Percentiles rank a stretch among this genome's conserved stretches.
These are phyloP conservation scores for Fomitopsis palustris DNA, from an alignment of 1,284 basidiomycete species.

Conservation along the genomic window DNA sequence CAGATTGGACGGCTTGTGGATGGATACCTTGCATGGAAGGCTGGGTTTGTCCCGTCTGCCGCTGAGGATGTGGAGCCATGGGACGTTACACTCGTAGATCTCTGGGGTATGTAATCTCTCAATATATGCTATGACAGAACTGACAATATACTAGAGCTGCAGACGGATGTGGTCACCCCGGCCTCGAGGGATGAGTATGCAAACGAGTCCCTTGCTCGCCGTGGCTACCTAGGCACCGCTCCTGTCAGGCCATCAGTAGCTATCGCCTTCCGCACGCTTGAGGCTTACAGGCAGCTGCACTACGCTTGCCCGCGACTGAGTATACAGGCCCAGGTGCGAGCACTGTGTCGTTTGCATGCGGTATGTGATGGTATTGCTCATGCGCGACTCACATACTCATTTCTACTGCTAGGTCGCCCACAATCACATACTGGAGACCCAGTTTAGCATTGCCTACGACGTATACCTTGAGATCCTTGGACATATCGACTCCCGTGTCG, in stretches of 20 bases:
- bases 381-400: not conserved
- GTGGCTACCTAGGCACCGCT: too few species aligned
- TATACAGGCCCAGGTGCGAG: slow-evolving; percentile 14
- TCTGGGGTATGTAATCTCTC: too few species aligned
- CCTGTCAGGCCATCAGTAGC: too few species aligned
- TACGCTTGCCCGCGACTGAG: slow-evolving; percentile 21
- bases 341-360: slow-evolving; percentile 19
- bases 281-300: slow-evolving; percentile 20
- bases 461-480: slow-evolving; percentile 25
- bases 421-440: not conserved
- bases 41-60: too few species aligned
- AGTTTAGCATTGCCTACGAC: slow-evolving; percentile 27
- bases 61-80: too few species aligned
- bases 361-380: slow-evolving; percentile 3
- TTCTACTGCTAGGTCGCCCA: slow-evolving; percentile 3
- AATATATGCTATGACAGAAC: too few species aligned
- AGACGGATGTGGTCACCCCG: too few species aligned
- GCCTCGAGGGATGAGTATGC: too few species aligned
- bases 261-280: too few species aligned
- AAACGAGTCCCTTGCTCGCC: too few species aligned
- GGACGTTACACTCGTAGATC: not conserved
- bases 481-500: slow-evolving; percentile 16
- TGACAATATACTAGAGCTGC: not conserved
- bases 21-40: not conserved
- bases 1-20: too few species aligned